Base-by-base conservation (phyloP, 306 rosid species). In the Cucumis hystrix region DNA sequence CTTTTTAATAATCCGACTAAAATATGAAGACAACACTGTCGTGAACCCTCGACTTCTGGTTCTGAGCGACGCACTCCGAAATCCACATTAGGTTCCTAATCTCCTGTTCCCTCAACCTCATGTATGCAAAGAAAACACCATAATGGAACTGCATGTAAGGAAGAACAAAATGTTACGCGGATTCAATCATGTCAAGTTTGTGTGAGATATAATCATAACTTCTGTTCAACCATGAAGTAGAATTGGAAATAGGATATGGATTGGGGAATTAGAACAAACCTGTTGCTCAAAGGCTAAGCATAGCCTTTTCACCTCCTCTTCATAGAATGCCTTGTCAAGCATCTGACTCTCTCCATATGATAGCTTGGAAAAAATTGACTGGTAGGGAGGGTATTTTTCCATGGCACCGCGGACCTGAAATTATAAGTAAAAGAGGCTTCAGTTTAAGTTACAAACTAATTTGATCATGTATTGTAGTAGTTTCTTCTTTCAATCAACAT, bases 241-340 rank as follows among this genome's bases (percentile, higher is more conserved):
- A 52, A 51, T 55, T 4, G 30, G 64, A 18, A 52, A 8, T 16
- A 6, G 77, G 61, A 15, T 25, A 72, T 51, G 15, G 66, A 75
- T 35, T 75, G 78, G 51, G 14, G 33, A 60, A 43, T 43, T 49
- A 51, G 43, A 68, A 73, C 75, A 65, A 54, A 91, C 99, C 97
- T 95, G 99, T 87, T 95, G 99, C 83, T 95, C 97, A 84, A 89
- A 95, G 51, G 99, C 88, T 80, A 95, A 77, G 88, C 99, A 95
- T 69, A 88, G 97, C 87, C 97, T 89, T 86, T 95, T 95, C 88
- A 95, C 97, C 86, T 95, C 99, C 91, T 95, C 99, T 87, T 95
- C 98, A 57, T 95, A 92, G 91, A 95, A 95, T 82, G 97, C 93
- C 89, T 92, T 92, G 85, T 95, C 99, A 73, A 95, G 97, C 97